Evolutionary conservation across 2,329 filamentous ascomycete species (phyloP), one percentile per base, ranked within the genome.

Genomic region (Paramyrothecium sp.): DNA sequence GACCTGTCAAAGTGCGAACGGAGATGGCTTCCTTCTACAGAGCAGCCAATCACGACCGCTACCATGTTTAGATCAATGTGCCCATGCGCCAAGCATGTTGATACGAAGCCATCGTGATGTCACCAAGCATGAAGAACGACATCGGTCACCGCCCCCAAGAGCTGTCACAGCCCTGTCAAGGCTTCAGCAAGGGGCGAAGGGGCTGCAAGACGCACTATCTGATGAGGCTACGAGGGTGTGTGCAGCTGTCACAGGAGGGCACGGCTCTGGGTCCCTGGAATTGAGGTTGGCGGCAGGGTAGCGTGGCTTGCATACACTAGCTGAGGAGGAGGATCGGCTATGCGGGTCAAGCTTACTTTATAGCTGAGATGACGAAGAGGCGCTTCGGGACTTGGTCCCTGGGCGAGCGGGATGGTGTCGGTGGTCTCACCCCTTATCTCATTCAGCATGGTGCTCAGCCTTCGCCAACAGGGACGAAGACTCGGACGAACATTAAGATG

Each of bases 41-140:
- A 17, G 38, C 38, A 4, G n/a, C 13, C n/a, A 44, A 44, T 44
- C 13, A 44, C n/a, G 13, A 4, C 4, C 4, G 38, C 38, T 44
- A 19, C 38, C n/a, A 16, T 44, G 38, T 5, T 19, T 44, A 4
- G 13, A 19, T 44, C n/a, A 19, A 5, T 16, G 38, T 44, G 13
- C 13, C 13, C 13, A 16, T 12, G n/a, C 38, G 38, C 38, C n/a
- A 16, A 44, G 38, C 5, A 30, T 7, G 38, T 16, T 16, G 13
- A 7, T 16, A 12, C 33, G 81, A 81, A 59, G 87, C 77, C 5
- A 81, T 67, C 1, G 38, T 44, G 38, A 44, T 44, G 38, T 44
- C 38, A 44, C 38, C n/a, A 44, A 44, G 38, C 38, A 44, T 44
- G 38, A 7, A 16, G 38, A 4, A 16, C n/a, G 7, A 16, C 13